Percentiles rank a stretch among this genome's conserved stretches.
Evolutionary conservation across 2,329 filamentous ascomycete species (phyloP).

Genomic region (Rugonectria rugulosa): DNA sequence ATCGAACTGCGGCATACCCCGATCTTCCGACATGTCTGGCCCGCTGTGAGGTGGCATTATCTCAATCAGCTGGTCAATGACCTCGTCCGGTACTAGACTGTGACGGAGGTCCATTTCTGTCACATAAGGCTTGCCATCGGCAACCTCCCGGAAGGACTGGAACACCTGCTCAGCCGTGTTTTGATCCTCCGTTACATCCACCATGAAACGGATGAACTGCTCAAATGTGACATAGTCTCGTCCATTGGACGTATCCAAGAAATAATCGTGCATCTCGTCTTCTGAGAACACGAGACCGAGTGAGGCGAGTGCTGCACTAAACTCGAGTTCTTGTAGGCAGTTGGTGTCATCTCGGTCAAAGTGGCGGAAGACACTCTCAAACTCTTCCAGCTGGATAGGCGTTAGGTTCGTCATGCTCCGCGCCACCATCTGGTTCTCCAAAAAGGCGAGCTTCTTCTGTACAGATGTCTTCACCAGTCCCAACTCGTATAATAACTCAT

Average conservation of each 20-base stretch:
- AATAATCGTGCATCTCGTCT: slow-evolving; percentile 97
- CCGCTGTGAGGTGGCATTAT: slow-evolving; percentile 87
- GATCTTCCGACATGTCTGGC: slow-evolving; percentile 85
- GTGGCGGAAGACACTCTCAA: slow-evolving; percentile 97
- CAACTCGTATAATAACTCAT: slow-evolving; percentile 93
- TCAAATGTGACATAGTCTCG: slow-evolving; percentile 90
- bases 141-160: slow-evolving; percentile 96
- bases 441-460: slow-evolving; percentile 93
- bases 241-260: slow-evolving; percentile 83
- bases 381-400: slow-evolving; percentile 97
- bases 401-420: slow-evolving; percentile 99
- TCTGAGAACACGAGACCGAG: slow-evolving; percentile 96
- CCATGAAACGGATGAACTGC: slow-evolving; percentile 99
- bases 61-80: slow-evolving; percentile 89
- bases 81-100: slow-evolving; percentile 93
- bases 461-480: slow-evolving; percentile 90
- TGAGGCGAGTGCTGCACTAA: slow-evolving; percentile 93
- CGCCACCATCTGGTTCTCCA: slow-evolving; percentile 98
- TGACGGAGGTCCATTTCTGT: slow-evolving; percentile 97
- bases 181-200: slow-evolving; percentile 97
- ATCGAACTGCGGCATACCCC: slow-evolving; percentile 87
- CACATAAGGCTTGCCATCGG: slow-evolving; percentile 98
- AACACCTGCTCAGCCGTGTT: slow-evolving; percentile 99
- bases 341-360: slow-evolving; percentile 96
- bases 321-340: slow-evolving; percentile 90